Evolutionary conservation across 305 asterid species (phyloP).

Genomic region (Andrographis paniculata): DNA sequence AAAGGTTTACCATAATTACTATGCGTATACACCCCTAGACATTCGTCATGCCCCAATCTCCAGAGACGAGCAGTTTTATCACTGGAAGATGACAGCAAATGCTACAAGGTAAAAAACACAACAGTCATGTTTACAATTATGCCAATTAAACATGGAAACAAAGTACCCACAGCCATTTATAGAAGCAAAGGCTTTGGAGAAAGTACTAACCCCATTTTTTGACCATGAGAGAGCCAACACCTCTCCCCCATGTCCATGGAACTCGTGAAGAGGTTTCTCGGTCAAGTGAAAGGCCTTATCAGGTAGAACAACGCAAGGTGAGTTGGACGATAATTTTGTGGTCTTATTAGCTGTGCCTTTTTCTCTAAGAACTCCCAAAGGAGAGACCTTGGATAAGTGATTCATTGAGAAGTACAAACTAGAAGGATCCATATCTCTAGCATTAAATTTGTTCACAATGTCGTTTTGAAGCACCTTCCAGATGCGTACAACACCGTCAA

Average conservation of each 20-base stretch:
- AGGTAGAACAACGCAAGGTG: slow-evolving; percentile 68
- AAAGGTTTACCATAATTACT: slow-evolving; percentile 62
- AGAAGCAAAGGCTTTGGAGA: slow-evolving; percentile 4
- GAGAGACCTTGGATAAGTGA: slow-evolving; percentile 41
- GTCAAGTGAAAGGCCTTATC: slow-evolving; percentile 54
- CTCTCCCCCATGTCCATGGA: slow-evolving; percentile 61
- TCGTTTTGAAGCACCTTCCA: slow-evolving; percentile 75
- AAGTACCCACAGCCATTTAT: neutral
- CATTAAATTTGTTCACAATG: slow-evolving; percentile 24
- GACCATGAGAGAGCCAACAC: slow-evolving; percentile 84
- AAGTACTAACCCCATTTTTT: slow-evolving; percentile 53
- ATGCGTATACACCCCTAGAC: slow-evolving; percentile 56
- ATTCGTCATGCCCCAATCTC: slow-evolving; percentile 59
- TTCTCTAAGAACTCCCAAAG: slow-evolving; percentile 29
- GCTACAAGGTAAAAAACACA: slow-evolving; percentile 31
- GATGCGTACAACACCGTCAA: slow-evolving; percentile 70
- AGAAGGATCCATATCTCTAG: slow-evolving; percentile 51
- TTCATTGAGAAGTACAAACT: slow-evolving; percentile 48
- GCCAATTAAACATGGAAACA: neutral
- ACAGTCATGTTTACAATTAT: slow-evolving; percentile 9
- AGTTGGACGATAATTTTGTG: slow-evolving; percentile 34
- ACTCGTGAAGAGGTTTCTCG: slow-evolving; percentile 75
- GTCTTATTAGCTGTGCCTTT: slow-evolving; percentile 24
- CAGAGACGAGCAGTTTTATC: slow-evolving; percentile 83
- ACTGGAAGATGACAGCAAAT: slow-evolving; percentile 62